These are phyloP conservation scores for Mortierella sp. DNA, from an alignment of 371 early-diverging fungal genomes.

Conservation along the genomic window DNA sequence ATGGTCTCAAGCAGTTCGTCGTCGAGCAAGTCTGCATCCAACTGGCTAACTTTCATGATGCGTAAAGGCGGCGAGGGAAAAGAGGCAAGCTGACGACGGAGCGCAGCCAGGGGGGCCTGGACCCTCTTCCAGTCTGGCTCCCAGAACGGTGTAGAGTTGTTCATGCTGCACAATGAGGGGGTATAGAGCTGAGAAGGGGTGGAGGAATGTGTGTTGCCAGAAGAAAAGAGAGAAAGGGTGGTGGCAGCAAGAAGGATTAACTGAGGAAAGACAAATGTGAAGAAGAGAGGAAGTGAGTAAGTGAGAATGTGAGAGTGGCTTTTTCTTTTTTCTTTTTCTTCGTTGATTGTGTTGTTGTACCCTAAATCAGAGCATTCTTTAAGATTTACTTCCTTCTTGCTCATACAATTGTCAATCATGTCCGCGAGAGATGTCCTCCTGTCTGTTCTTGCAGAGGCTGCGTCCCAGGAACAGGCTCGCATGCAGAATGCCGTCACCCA, in stretches of 20 bases:
- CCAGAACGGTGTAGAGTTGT: slow-evolving; percentile 65
- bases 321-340: slow-evolving; percentile 7
- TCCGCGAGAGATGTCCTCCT: slow-evolving; percentile 69
- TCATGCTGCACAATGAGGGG: slow-evolving; percentile 39
- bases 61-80: slow-evolving; percentile 70
- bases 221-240: neutral
- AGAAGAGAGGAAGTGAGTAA: neutral
- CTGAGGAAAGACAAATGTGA: neutral
- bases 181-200: neutral
- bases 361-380: neutral
- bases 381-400: neutral
- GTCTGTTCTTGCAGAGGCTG: slow-evolving; percentile 70
- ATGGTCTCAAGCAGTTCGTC: slow-evolving; percentile 79
- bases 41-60: slow-evolving; percentile 86
- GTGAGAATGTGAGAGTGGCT: slow-evolving; percentile 3
- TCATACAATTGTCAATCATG: slow-evolving; percentile 55
- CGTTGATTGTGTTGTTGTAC: neutral
- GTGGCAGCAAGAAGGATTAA: neutral
- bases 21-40: slow-evolving; percentile 90
- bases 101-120: slow-evolving; percentile 65
- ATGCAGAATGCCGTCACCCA: slow-evolving; percentile 79
- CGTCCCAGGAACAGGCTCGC: slow-evolving; percentile 75
- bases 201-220: neutral
- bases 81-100: slow-evolving; percentile 67
- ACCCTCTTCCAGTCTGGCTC: slow-evolving; percentile 66